Evolutionary conservation across 345 rosid species (phyloP).

Genomic region (Microthlaspi erraticum): DNA sequence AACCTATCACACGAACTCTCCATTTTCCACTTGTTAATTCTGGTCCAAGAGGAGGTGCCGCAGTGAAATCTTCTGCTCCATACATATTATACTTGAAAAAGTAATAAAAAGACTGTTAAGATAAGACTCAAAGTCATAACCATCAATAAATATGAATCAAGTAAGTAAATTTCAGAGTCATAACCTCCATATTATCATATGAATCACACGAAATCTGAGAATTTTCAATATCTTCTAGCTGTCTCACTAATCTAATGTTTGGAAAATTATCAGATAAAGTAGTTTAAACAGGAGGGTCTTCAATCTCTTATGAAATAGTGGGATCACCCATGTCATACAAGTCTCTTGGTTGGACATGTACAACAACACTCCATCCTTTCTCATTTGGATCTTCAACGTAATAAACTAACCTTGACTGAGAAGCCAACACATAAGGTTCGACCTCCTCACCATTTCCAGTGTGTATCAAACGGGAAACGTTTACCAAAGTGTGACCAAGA

Average conservation of each 20-base stretch:
- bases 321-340: not conserved
- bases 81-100: not conserved
- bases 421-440: not conserved
- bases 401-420: not conserved
- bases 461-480: not conserved
- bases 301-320: too few species aligned
- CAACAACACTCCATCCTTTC: not conserved
- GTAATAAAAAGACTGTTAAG: conserved; percentile 37
- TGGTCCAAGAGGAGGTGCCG: not conserved
- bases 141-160: too few species aligned
- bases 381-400: not conserved
- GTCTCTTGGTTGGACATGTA: not conserved
- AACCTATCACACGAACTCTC: not conserved
- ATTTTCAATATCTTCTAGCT: too few species aligned
- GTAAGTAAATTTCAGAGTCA: too few species aligned
- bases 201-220: too few species aligned
- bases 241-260: too few species aligned
- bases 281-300: too few species aligned
- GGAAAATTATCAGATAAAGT: not conserved
- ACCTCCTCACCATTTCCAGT: not conserved
- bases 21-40: not conserved
- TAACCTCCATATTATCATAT: too few species aligned
- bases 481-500: not conserved
- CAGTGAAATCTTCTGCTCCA: not conserved
- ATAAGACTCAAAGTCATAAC: too few species aligned